Base-by-base conservation (phyloP, 305 asterid species). In the Salvia sclarea region DNA sequence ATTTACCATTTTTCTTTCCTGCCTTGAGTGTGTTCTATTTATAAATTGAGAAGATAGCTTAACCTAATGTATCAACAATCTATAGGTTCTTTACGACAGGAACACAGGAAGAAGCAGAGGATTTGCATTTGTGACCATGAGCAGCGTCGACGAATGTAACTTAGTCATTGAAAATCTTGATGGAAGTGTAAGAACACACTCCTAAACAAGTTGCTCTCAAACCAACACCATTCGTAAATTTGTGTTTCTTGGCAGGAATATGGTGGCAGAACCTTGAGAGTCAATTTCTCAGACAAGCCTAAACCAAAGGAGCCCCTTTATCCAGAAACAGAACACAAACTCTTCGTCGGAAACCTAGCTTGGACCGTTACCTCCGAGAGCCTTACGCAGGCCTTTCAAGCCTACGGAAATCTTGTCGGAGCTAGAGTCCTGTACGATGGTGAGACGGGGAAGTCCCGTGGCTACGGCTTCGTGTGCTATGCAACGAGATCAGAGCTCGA, bases 61-160 rank as follows among this genome's bases (percentile, higher is more conserved):
- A 52, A 24, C 31, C 66, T 70, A 37, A 25, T 25, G 30, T 25
- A 25, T 25, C 30, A 33, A 38, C 67, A 37, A 50, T 55, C 14
- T 61, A 55, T 71, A 90, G 97, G 98, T 92, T 76, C 96, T 92
- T 7, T 90, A 90, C 60, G 89, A 93, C 47, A 83, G 93, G 68
- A 71, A 81, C 55, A 83, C 95, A 0, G 98, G 98, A 53, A 90
- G 59, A 82, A 90, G 97, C 76, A 83, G 97, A 83, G 98, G 97
- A 67, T 90, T 85, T 66, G 96, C 96, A 8, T 93, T 93, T 56
- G 98, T 90, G 80, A 90, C 96, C 2, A 93, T 93, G 98, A 90
- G 98, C 73, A 79, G 78, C 59, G 65, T 86, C 7, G 92, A 86
- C 65, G 98, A 92, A 63, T 87, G 97, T 85, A 76, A 85, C 33